Evolutionary conservation across 2,329 filamentous ascomycete genomes (phyloP).

Genomic region (Aspergillus vadensis): DNA sequence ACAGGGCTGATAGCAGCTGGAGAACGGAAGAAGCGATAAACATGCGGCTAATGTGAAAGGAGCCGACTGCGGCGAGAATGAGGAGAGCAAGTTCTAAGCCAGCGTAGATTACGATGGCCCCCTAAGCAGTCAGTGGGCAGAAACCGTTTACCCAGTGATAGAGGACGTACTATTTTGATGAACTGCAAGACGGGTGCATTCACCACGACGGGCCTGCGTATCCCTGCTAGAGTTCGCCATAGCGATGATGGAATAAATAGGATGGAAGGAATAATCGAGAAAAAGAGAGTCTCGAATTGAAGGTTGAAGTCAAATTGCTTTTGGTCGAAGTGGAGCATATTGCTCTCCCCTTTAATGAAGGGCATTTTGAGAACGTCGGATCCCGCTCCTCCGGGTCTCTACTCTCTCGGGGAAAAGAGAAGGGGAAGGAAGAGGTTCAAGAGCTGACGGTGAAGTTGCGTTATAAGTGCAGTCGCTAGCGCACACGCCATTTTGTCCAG

Average conservation of each 20-base stretch:
- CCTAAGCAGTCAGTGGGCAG: background rate
- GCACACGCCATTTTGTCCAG: too few species aligned
- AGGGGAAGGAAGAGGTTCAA: too few species aligned
- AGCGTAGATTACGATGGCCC: background rate
- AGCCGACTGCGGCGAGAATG: slow-evolving; percentile 19
- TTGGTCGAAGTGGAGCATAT: slow-evolving; percentile 12
- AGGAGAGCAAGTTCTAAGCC: slow-evolving; percentile 28
- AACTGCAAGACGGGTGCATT: slow-evolving; percentile 30
- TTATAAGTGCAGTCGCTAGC: too few species aligned
- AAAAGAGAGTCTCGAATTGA: slow-evolving; percentile 18
- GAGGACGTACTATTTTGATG: slow-evolving; percentile 29
- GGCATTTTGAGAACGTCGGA: background rate
- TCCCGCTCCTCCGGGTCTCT: too few species aligned
- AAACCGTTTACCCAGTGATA: background rate
- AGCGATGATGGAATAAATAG: slow-evolving; percentile 23
- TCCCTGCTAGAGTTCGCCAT: slow-evolving; percentile 31
- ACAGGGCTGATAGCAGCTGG: slow-evolving; percentile 27
- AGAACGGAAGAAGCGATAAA: slow-evolving; percentile 34
- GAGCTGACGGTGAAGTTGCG: too few species aligned
- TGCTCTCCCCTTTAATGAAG: background rate
- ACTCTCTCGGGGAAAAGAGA: too few species aligned
- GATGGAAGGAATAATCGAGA: slow-evolving; percentile 17
- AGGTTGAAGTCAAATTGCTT: slow-evolving; percentile 18
- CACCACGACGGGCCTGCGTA: slow-evolving; percentile 34
- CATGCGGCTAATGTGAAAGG: slow-evolving; percentile 21